Conservation (phyloP, 2,329 filamentous ascomycete species). For the Nothopassalora personata region DNA sequence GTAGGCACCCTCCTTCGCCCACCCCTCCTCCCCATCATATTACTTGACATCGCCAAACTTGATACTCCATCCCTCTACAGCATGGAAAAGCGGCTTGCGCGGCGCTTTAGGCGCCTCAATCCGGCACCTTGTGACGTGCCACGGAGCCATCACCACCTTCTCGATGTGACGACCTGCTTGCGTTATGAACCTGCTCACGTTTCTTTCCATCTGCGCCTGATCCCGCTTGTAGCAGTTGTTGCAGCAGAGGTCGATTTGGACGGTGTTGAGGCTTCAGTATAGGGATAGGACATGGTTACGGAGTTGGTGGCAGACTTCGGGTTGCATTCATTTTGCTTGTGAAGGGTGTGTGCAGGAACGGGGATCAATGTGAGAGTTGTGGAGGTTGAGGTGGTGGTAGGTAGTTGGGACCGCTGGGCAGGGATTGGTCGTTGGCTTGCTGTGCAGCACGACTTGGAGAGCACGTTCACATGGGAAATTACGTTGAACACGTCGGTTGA, state of each 20-base stretch:
- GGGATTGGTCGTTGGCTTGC: too few species aligned
- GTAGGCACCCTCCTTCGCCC: neutral
- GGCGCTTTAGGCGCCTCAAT: neutral
- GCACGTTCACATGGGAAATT: too few species aligned
- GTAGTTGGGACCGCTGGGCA: too few species aligned
- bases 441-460: too few species aligned
- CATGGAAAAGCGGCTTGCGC: neutral
- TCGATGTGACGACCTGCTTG: neutral
- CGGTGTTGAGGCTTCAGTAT: neutral
- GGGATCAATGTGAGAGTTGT: too few species aligned
- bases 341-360: too few species aligned
- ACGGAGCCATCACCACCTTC: neutral
- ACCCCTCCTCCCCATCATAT: neutral
- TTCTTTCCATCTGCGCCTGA: neutral
- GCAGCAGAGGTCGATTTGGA: neutral
- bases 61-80: neutral
- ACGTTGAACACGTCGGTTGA: too few species aligned
- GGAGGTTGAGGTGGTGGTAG: too few species aligned
- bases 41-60: neutral
- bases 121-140: neutral
- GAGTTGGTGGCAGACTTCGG: neutral
- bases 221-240: neutral
- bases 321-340: too few species aligned
- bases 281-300: neutral
- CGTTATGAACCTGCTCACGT: neutral